Base-by-base conservation (phyloP, 306 rosid species). In the Abrus precatorius region DNA sequence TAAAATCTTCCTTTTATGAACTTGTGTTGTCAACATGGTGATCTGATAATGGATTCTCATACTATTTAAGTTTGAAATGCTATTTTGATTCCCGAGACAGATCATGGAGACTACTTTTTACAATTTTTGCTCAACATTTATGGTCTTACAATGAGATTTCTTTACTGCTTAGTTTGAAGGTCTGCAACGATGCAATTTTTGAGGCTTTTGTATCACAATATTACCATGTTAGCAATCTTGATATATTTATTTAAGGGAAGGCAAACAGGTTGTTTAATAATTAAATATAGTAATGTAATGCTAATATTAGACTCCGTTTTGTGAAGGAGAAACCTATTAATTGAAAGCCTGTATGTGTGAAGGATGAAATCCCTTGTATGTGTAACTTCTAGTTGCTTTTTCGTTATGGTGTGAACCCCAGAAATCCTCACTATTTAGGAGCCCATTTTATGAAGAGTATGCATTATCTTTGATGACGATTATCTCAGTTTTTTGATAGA, bases 1-100 rank as follows among this genome's bases (percentile, higher is more conserved):
- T 74, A 69, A 69, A 30, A 72, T 66, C 14, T 60, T 44, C 64
- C 20, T 59, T 80, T 9, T 28, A 63, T 61, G 70, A 54, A 50
- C 40, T 27, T 72, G 69, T 62, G 14, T 7, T 10, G 56, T 70
- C 75, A 49, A 75, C 28, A 66, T 75, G 63, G 27, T 69, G 72
- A 78, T 75, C 63, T 62, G 68, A 66, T 75, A 14, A 28, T 27
- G 33, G 9, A 28, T 44, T 41, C 43, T 40, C 38, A 1, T 11
- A 32, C 63, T 41, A 57, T 54, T 32, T 69, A 59, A 41, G 69
- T 77, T 77, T 71, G 55, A 74, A 61, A 61, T 74, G 61, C 56
- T 64, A 43, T 61, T 61, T 80, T 75, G 75, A n/a, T 62, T 67
- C 68, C 72, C 20, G 54, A 7, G 28, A 61, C 29, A 6, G 43